Percentiles rank a stretch among this genome's conserved stretches.
Evolutionary conservation across 345 rosid genomes (phyloP).

Genomic region (Zanthoxylum bungeanum): DNA sequence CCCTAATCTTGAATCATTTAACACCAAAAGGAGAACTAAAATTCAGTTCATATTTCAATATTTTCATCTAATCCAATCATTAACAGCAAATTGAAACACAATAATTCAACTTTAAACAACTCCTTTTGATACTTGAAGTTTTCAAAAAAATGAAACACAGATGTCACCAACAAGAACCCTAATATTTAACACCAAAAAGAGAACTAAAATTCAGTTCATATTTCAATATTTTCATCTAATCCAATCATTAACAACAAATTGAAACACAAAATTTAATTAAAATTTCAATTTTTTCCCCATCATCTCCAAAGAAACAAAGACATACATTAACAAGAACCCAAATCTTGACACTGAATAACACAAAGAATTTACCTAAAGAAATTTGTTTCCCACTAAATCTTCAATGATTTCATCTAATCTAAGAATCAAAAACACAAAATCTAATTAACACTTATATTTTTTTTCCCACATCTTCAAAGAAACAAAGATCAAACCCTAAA

Average conservation of each 20-base stretch:
- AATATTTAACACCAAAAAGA: background rate
- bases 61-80: background rate
- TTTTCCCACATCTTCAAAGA: background rate
- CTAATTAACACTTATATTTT: too few relatives aligned
- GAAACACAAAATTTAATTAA: background rate
- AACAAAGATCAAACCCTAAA: too few relatives aligned
- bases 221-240: background rate
- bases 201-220: background rate
- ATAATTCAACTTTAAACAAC: background rate
- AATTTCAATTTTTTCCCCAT: too few relatives aligned
- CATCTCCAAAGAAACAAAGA: background rate
- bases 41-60: background rate
- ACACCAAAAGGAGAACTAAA: background rate
- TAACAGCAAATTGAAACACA: background rate
- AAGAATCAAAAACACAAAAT: background rate
- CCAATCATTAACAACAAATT: background rate
- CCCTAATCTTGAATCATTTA: background rate
- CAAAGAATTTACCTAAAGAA: background rate
- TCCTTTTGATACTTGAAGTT: too few relatives aligned
- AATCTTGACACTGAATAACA: too few relatives aligned
- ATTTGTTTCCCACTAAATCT: background rate
- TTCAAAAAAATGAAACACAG: conserved; percentile 10
- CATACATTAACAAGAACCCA: background rate
- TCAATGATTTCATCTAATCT: background rate
- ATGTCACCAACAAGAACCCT: background rate